phyloP scores from a whole-genome alignment of 108 stramenopile genomes.

The Mayamaea pseudoterrestris region DNA sequence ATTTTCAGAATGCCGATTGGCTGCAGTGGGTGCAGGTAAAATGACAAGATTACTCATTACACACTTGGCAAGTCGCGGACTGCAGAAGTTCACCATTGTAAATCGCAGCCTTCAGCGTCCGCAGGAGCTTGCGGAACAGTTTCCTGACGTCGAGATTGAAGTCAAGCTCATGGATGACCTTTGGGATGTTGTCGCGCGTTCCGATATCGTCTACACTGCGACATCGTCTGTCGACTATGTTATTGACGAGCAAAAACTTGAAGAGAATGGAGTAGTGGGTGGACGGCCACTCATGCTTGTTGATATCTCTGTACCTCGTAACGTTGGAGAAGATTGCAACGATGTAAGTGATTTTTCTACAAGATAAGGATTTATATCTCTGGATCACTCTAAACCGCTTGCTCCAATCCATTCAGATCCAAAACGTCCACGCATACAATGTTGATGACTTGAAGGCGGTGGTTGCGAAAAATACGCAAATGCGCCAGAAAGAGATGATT shows the following conservation, averaged over 20 bases:
- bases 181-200: slow-evolving; percentile 80
- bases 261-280: slow-evolving; percentile 63
- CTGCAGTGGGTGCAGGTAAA: slow-evolving; percentile 95
- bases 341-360: no score
- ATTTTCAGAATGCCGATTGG: slow-evolving; percentile 83
- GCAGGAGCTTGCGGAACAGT: slow-evolving; percentile 78
- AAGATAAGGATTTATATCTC: background rate
- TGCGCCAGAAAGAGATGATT: slow-evolving; percentile 95
- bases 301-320: slow-evolving; percentile 97
- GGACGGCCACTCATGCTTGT: slow-evolving; percentile 87
- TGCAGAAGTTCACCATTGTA: slow-evolving; percentile 90
- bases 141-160: slow-evolving; percentile 88
- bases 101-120: slow-evolving; percentile 80
- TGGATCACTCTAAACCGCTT: background rate
- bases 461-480: slow-evolving; percentile 90
- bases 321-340: slow-evolving; percentile 82
- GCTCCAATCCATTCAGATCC: slow-evolving; percentile 34
- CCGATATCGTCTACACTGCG: slow-evolving; percentile 94
- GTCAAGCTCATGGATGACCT: slow-evolving; percentile 79
- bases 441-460: slow-evolving; percentile 98
- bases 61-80: slow-evolving; percentile 89
- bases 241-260: slow-evolving; percentile 62
- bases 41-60: slow-evolving; percentile 94
- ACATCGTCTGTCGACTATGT: slow-evolving; percentile 79
- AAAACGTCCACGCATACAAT: slow-evolving; percentile 83